These are phyloP conservation scores for Colletotrichum camelliae DNA, from an alignment of 2,329 filamentous ascomycete species.

Conservation along the genomic window DNA sequence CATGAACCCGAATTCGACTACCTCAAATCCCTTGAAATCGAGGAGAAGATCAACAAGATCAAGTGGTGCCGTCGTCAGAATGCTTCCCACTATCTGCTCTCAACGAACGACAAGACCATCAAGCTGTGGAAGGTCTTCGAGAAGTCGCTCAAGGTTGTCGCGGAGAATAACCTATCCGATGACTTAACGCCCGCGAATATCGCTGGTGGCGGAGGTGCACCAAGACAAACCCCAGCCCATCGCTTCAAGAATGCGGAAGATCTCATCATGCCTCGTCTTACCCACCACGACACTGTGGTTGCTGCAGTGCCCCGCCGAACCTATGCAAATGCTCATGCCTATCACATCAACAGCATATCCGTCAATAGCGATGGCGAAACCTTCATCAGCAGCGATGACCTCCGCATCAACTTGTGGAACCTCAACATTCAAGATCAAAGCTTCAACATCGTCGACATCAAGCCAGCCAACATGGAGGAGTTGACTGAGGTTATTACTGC, in stretches of 20 bases:
- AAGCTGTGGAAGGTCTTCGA: slow-evolving; percentile 99
- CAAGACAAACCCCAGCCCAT: slow-evolving; percentile 72
- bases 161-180: slow-evolving; percentile 97
- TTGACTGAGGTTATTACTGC: slow-evolving; percentile 98
- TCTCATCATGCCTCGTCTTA: slow-evolving; percentile 92
- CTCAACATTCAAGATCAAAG: slow-evolving; percentile 99
- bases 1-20: slow-evolving; percentile 99
- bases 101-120: slow-evolving; percentile 99
- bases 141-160: slow-evolving; percentile 98
- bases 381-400: slow-evolving; percentile 97
- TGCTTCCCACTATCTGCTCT: slow-evolving; percentile 96
- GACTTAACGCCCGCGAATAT: slow-evolving; percentile 82
- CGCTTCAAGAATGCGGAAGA: slow-evolving; percentile 83
- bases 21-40: slow-evolving; percentile 97
- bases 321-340: slow-evolving; percentile 97
- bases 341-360: slow-evolving; percentile 99
- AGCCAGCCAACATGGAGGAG: slow-evolving; percentile 99
- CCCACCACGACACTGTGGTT: slow-evolving; percentile 97
- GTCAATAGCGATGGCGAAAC: slow-evolving; percentile 99
- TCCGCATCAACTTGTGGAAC: slow-evolving; percentile 99
- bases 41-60: slow-evolving; percentile 99
- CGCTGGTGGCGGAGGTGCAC: slow-evolving; percentile 78
- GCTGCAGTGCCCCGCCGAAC: slow-evolving; percentile 94
- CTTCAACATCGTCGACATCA: slow-evolving; percentile 99
- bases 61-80: slow-evolving; percentile 99